Evolutionary conservation across 306 rosid species (phyloP), one percentile per base, ranked within the genome.

Genomic region (Prunus dulcis): DNA sequence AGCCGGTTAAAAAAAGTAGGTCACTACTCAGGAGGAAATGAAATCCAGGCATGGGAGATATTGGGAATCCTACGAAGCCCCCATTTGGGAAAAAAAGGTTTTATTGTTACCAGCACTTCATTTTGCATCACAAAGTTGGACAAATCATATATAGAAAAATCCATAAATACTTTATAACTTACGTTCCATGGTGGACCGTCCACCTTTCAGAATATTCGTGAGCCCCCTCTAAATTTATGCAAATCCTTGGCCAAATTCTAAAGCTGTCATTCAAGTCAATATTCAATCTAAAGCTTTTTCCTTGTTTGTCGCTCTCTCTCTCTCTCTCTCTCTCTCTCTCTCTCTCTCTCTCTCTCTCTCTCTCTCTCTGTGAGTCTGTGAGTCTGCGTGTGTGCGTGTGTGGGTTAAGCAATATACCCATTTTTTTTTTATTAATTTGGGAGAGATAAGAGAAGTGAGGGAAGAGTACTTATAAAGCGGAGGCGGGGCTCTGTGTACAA

Each of bases 31-130:
- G 17, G 8, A 52, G 47, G 5, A n/a, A 32, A 19, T 34, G 4
- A 64, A 64, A 17, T 64, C 46, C 77, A 25, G 69, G 22, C 52
- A 45, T 17, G 51, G 34, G 30, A 19, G 30, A 22, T 66, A 63
- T 62, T 86, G 89, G 89, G 75, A 83, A 81, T 88, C 91, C 88
- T 60, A 88, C 88, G 82, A 51, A 81, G 85, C 84, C 68, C 82
- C 74, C 85, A 34, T 55, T 61, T 13, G 2, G 22, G 12, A 12
- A 51, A 34, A 72, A 78, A 64, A 55, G 17, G 25, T 70, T 55
- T 76, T 77, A 46, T 32, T 14, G 56, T 69, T 34, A 67, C 74
- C 77, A 73, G 79, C 89, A 79, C 84, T 81, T 74, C 38, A 27
- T 20, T 71, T 47, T 71, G 83, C 30, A 67, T 63, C 78, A 27